Evolutionary conservation across 257 asterid genomes (phyloP).

Genomic region (Solanum tacnaense): DNA sequence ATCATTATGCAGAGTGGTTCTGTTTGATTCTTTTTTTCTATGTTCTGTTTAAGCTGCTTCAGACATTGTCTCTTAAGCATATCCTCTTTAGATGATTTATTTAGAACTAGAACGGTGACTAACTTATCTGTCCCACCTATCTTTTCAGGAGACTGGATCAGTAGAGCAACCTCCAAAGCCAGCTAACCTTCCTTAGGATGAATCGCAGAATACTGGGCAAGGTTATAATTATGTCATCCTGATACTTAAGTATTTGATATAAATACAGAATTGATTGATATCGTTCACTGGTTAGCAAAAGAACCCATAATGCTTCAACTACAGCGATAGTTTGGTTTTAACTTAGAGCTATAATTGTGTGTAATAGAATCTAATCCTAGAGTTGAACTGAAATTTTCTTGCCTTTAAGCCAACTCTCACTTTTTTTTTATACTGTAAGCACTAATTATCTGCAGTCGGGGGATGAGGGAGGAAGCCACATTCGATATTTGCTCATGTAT

Average conservation of each 20-base stretch:
- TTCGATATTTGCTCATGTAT: neutral
- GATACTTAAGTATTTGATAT: neutral
- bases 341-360: neutral
- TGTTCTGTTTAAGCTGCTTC: neutral
- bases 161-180: constrained; percentile 7
- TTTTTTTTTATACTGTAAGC: neutral
- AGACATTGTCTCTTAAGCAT: neutral
- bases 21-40: neutral
- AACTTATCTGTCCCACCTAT: neutral
- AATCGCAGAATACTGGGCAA: neutral
- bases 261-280: neutral
- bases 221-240: neutral
- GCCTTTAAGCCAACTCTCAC: neutral
- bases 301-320: neutral
- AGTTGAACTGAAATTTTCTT: neutral
- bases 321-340: neutral
- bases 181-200: neutral
- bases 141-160: constrained; percentile 19
- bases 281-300: neutral
- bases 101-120: neutral
- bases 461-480: neutral
- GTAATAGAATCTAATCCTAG: neutral
- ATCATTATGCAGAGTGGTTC: neutral
- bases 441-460: neutral
- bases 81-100: neutral